Evolutionary conservation across 1,139 yeast genomes (phyloP), one percentile per base, ranked within the genome.

Genomic region (Hyphopichia burtonii): DNA sequence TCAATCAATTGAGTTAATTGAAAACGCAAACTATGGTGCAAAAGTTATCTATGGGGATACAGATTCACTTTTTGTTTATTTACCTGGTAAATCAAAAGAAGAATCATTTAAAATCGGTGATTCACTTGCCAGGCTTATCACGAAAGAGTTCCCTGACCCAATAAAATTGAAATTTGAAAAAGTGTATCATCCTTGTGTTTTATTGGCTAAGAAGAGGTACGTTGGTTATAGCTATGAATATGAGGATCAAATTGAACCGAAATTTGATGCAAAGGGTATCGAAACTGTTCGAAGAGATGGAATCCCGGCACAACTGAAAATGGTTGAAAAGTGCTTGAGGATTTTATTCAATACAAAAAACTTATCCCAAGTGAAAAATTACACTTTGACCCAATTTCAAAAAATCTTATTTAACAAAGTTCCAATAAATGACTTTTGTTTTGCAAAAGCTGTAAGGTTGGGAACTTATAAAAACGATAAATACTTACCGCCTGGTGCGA

Each of bases 41-140:
- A 83, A 86, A 53, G 97, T 93, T 0, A 96, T 93, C 0, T 93
- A 93, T 61, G 99, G 99, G 4, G 99, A 93, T 60, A 93, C 99
- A 0, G 99, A 93, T 61, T 87, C 96, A 35, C 65, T 93, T 41
- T 93, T 93, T 71, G 91, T 93, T 2, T 87, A 88, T 56, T 73
- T 93, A 10, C 97, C 97, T 0, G 97, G 97, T 0, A 81, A 81
- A 53, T 71, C 88, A 0, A 80, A 76, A 48, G 76, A 68, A 1
- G 94, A 90, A 35, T 97, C 98, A 0, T 91, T 91, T 57, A 63
- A 56, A 12, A 67, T 85, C 36, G 99, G 98, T 0, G 65, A 74
- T 28, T 81, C 78, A 38, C 83, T 93, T 54, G 89, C 96, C 0
- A 60, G 63, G 1, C 56, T 65, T 36, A 74, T 93, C 1, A 83